Base-by-base conservation (phyloP, 2,329 filamentous ascomycete species). In the Rutstroemia sydowiana region DNA sequence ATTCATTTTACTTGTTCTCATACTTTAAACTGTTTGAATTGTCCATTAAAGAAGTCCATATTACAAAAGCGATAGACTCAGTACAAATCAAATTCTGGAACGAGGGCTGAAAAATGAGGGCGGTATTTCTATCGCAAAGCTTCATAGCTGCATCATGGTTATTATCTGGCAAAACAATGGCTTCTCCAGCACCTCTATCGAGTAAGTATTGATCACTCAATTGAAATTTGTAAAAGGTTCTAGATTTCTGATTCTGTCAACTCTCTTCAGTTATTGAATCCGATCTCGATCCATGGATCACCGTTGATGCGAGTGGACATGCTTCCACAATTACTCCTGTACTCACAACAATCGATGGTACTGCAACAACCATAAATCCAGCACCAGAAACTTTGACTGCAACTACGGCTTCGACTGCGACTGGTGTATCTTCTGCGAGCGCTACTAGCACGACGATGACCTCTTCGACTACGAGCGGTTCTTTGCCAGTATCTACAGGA, bases 281-380 rank as follows among this genome's bases (percentile, higher is more conserved):
- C 8, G 43, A 20, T 14, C 52, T 63, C 13, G 48, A 56, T 36
- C 59, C 62, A 16, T 65, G 58, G 59, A 55, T 65, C 14, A 59
- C 62, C 4, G 58, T 64, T 23, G 54, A 61, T 53, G 53, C 55
- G n/a, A 61, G 55, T 48, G 62, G 61, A 13, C 30, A 50, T 18
- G 55, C 55, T 2, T 59, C 63, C 18, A 65, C 62, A 3, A 56
- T 61, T 26, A 64, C 61, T 13, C 60, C 63, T 1, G 49, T 57
- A 37, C 41, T 61, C 36, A 61, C 58, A 18, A 61, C 57, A 5
- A 51, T 63, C 11, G 55, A 56, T 37, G 57, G 60, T 7, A 56
- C 57, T 43, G 51, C 56, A 20, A 63, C 56, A 23, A 65, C 59
- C 1, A 55, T 61, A 23, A 55, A 55, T 53, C 53, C 55, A 20